Percentiles rank a stretch among this genome's conserved stretches.
These are phyloP conservation scores for Rosellinia necatrix DNA, from an alignment of 2,329 filamentous ascomycete species.

Conservation along the genomic window DNA sequence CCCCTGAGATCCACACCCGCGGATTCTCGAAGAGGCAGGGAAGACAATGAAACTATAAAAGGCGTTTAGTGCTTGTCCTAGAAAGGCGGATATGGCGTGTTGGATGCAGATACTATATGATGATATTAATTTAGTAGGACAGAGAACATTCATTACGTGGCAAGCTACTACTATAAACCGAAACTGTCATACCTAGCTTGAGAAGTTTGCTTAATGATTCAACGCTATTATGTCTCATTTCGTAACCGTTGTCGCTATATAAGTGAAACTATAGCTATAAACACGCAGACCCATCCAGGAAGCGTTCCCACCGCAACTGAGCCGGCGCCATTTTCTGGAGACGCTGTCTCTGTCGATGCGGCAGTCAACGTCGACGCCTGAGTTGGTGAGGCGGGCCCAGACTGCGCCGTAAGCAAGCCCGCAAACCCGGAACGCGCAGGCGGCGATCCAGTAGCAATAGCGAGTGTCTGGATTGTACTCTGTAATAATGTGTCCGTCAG, in stretches of 20 bases:
- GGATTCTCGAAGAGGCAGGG: no score
- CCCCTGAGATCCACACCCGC: no score
- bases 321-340: conserved; percentile 1
- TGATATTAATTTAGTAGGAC: no score
- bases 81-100: no score
- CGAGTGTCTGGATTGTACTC: conserved; percentile 11
- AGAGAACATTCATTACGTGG: no score
- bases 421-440: conserved; percentile 12
- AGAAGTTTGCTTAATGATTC: neutral
- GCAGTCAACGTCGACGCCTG: neutral
- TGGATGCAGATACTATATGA: no score
- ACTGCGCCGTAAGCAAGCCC: neutral
- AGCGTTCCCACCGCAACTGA: conserved; percentile 1
- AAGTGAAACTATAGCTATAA: conserved; percentile 8
- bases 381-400: neutral
- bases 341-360: neutral
- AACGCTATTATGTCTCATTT: neutral
- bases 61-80: no score
- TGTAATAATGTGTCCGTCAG: conserved; percentile 5
- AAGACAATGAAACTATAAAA: no score
- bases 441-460: conserved; percentile 17
- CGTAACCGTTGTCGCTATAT: neutral
- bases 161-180: no score
- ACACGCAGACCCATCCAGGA: conserved; percentile 7
- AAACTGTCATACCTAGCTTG: no score